phyloP scores from a whole-genome alignment of 371 early-diverging fungal species.

The Actinomucor elegans region DNA sequence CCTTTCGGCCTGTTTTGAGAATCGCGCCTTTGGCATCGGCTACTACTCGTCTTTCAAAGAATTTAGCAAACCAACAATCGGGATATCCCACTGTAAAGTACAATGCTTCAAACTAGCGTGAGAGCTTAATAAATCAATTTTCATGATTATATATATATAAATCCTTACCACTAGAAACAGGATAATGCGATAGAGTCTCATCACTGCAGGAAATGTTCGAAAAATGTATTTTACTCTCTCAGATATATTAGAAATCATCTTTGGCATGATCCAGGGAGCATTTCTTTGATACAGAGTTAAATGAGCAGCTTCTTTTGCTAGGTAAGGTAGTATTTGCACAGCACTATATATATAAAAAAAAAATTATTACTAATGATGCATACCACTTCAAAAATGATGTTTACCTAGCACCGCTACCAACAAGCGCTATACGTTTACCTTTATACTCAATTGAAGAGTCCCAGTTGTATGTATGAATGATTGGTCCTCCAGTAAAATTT shows the following conservation, averaged over 20 bases:
- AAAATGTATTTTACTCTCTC: not conserved
- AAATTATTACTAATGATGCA: not conserved
- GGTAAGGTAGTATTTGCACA: constrained; percentile 47
- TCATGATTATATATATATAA: not conserved
- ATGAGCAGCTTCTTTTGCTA: constrained; percentile 34
- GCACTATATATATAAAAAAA: constrained; percentile 20
- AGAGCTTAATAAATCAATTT: not conserved
- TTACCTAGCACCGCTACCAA: constrained; percentile 60
- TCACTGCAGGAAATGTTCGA: constrained; percentile 32
- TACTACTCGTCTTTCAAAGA: not conserved
- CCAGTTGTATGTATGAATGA: constrained; percentile 55
- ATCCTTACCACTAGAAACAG: constrained; percentile 28
- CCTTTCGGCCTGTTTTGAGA: constrained; percentile 20
- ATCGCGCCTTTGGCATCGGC: constrained; percentile 3
- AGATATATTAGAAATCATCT: not conserved
- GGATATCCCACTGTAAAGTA: not conserved
- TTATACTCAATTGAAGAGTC: constrained; percentile 43
- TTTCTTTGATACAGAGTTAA: constrained; percentile 53
- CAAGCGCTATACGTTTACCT: constrained; percentile 49
- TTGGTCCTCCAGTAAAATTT: constrained; percentile 41
- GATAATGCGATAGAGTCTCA: constrained; percentile 35
- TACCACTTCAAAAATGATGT: not conserved
- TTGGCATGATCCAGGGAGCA: constrained; percentile 39
- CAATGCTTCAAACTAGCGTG: not conserved
- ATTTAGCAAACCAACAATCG: not conserved